Percentiles rank a stretch among this genome's conserved stretches.
Evolutionary conservation across 2,329 filamentous ascomycete genomes (phyloP).

Genomic region (Monilinia fructigena): DNA sequence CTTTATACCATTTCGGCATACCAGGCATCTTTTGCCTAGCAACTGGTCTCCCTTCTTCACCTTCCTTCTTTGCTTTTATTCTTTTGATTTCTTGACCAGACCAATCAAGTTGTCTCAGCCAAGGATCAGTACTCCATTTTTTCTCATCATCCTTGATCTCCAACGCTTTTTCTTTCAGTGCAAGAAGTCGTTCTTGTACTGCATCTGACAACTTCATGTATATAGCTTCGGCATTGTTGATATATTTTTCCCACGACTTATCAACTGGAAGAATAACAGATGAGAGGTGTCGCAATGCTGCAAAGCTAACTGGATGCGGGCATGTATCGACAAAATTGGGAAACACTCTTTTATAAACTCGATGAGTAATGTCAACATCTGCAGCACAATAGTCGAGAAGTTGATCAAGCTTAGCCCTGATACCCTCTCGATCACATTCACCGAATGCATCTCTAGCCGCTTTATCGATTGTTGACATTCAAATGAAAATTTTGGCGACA

Average conservation of each 20-base stretch:
- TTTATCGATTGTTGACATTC: slow-evolving; percentile 87
- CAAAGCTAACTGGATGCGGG: slow-evolving; percentile 96
- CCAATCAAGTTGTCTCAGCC: slow-evolving; percentile 94
- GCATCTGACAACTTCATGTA: slow-evolving; percentile 74
- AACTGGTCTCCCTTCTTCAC: slow-evolving; percentile 72
- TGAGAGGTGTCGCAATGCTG: slow-evolving; percentile 86
- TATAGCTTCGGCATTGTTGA: slow-evolving; percentile 78
- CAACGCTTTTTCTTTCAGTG: slow-evolving; percentile 74
- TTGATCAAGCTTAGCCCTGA: slow-evolving; percentile 71
- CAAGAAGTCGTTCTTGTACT: slow-evolving; percentile 73
- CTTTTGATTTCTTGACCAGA: slow-evolving; percentile 87
- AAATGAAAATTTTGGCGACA: slow-evolving; percentile 96
- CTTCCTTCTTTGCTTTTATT: slow-evolving; percentile 88
- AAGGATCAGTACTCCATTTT: slow-evolving; percentile 76
- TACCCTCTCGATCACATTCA: slow-evolving; percentile 69
- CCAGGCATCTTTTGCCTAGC: slow-evolving; percentile 89
- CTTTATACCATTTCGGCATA: slow-evolving; percentile 95
- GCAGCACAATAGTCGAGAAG: slow-evolving; percentile 92
- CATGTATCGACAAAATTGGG: slow-evolving; percentile 85
- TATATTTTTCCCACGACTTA: slow-evolving; percentile 81
- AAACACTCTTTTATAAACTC: slow-evolving; percentile 91
- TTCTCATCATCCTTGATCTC: slow-evolving; percentile 67
- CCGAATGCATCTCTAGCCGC: slow-evolving; percentile 82
- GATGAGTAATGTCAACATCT: slow-evolving; percentile 89
- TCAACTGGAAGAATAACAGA: slow-evolving; percentile 90